Conservation (phyloP, 1,139 yeast species). For the Saccharomyces hybrid region DNA sequence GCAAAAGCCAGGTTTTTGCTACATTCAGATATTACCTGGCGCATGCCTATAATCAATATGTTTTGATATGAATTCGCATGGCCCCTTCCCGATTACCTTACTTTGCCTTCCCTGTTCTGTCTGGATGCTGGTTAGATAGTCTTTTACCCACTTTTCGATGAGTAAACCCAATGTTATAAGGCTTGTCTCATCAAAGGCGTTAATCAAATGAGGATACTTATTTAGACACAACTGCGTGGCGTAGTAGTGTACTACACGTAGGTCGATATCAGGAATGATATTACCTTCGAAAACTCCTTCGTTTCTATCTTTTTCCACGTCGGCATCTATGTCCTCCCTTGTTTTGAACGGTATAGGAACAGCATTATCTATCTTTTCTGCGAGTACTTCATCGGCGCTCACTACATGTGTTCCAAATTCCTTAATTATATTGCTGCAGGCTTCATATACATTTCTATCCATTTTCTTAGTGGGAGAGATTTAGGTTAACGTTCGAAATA, state of each 20-base stretch:
- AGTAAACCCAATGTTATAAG: conserved; percentile 26
- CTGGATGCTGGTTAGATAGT: conserved; percentile 14
- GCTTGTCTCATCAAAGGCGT: conserved; percentile 29
- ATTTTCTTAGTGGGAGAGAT: conserved; percentile 4
- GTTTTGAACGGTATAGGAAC: conserved; percentile 29
- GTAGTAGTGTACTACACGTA: conserved; percentile 29
- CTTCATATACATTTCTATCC: conserved; percentile 28
- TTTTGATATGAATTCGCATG: conserved; percentile 18
- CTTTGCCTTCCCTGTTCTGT: conserved; percentile 4
- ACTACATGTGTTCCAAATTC: conserved; percentile 22
- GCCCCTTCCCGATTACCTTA: conserved; percentile 13
- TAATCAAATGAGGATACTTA: conserved; percentile 27
- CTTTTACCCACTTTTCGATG: conserved; percentile 29
- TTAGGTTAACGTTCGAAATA: background rate
- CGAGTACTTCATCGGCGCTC: conserved; percentile 30
- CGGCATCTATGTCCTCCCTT: conserved; percentile 24
- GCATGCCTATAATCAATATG: conserved; percentile 22
- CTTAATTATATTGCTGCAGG: conserved; percentile 25
- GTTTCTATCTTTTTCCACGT: conserved; percentile 17
- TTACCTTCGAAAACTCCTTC: conserved; percentile 25
- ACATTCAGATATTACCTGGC: conserved; percentile 23
- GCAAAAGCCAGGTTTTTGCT: background rate
- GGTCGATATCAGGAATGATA: conserved; percentile 26
- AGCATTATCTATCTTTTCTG: conserved; percentile 20
- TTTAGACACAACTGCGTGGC: conserved; percentile 27